Percentiles rank a stretch among this genome's conserved stretches.
phyloP scores from a whole-genome alignment of 2,329 filamentous ascomycete species.

The Aspergillus pseudotamarii region DNA sequence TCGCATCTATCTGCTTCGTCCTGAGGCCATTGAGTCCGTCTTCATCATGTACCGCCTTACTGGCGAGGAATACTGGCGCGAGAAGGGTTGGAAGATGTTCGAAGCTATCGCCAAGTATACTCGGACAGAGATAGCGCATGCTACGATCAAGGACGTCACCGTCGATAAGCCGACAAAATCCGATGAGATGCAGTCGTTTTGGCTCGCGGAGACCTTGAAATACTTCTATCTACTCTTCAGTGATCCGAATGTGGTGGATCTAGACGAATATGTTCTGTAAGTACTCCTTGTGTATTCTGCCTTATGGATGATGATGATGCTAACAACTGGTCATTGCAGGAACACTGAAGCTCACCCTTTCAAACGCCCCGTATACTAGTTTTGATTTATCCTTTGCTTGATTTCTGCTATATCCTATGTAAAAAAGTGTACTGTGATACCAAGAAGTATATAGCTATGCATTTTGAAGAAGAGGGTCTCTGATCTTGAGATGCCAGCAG shows the following conservation, averaged over 20 bases:
- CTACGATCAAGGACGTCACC: conserved; percentile 68
- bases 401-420: conserved; percentile 1
- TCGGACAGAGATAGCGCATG: conserved; percentile 63
- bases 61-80: conserved; percentile 65
- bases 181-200: conserved; percentile 76
- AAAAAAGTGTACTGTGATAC: conserved; percentile 4
- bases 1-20: conserved; percentile 50
- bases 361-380: conserved; percentile 24
- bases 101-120: conserved; percentile 63
- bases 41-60: conserved; percentile 78
- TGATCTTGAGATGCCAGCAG: background rate
- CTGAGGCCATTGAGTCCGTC: conserved; percentile 79
- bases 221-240: conserved; percentile 53
- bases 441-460: conserved; percentile 1
- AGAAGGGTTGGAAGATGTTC: conserved; percentile 77
- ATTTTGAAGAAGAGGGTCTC: background rate
- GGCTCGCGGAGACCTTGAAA: conserved; percentile 59
- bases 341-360: conserved; percentile 32
- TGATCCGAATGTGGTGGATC: conserved; percentile 45
- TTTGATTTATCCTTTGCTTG: too few relatives aligned
- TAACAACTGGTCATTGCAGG: conserved; percentile 8
- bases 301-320: background rate
- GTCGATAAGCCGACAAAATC: conserved; percentile 45
- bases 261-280: conserved; percentile 52
- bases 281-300: conserved; percentile 18